Evolutionary conservation across 352 stramenopile genomes (phyloP).

Genomic region (Phytophthora rubi): DNA sequence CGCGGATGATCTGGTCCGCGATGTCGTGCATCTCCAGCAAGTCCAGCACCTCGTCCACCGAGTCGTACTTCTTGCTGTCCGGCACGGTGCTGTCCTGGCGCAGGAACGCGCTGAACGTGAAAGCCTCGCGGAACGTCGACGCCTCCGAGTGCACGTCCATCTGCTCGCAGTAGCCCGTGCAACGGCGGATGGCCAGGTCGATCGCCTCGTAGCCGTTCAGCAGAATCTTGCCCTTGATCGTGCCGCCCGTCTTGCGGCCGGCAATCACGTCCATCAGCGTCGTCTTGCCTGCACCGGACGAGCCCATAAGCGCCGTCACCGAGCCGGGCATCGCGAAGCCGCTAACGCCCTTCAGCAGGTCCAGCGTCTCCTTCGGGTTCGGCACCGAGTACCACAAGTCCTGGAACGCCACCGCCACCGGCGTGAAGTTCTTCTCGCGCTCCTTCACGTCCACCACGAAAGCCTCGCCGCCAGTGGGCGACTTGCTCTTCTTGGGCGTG

Average conservation of each 20-base stretch:
- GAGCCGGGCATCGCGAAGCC: conserved; percentile 52
- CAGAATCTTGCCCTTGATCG: conserved; percentile 58
- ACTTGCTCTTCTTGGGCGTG: conserved; percentile 19
- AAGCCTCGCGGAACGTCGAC: conserved; percentile 83
- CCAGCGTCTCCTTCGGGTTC: conserved; percentile 46
- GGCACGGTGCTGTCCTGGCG: conserved; percentile 40
- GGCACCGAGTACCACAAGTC: conserved; percentile 49
- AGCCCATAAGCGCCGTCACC: conserved; percentile 91
- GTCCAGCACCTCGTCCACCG: conserved; percentile 34
- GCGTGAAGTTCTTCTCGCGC: conserved; percentile 40
- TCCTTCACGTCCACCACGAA: conserved; percentile 19
- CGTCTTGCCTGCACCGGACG: conserved; percentile 73
- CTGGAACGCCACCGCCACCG: conserved; percentile 39
- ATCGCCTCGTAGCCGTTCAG: conserved; percentile 43
- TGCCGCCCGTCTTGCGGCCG: conserved; percentile 69
- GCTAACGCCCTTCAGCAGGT: conserved; percentile 66
- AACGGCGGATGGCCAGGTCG: conserved; percentile 42
- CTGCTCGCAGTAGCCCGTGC: conserved; percentile 64
- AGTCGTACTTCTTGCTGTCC: conserved; percentile 33
- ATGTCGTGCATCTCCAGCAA: conserved; percentile 36
- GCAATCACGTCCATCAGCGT: conserved; percentile 94
- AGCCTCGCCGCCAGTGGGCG: conserved; percentile 1
- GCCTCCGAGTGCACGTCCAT: conserved; percentile 88
- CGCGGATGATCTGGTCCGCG: conserved; percentile 38
- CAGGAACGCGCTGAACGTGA: conserved; percentile 87